Evolutionary conservation across 2,329 filamentous ascomycete species (phyloP), one percentile per base, ranked within the genome.

Genomic region (Fusarium floridanum): DNA sequence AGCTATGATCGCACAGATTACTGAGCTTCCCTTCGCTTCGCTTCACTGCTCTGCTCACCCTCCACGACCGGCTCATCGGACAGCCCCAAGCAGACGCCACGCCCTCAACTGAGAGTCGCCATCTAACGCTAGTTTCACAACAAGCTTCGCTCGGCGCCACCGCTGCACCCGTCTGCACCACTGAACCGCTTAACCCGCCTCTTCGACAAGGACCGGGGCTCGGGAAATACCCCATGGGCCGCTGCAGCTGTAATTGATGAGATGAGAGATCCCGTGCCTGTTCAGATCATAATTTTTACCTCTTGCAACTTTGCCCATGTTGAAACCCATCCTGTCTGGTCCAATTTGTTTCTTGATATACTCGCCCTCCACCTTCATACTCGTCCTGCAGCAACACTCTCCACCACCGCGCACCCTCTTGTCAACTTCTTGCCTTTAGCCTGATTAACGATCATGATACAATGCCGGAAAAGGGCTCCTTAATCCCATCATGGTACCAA

Each of bases 401-500:
- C 24, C 29, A 16, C 50, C 55, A 17, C n/a, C n/a, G 34, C 37
- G 17, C 29, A 36, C 48, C 48, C 39, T 62, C 29, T 10, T 10
- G 7, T 24, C 29, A 36, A 29, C 9, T 32, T 41, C 50, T 53
- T 22, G 24, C 34, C 16, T 41, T 39, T 16, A 48, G 53, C 37
- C 59, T 39, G 45, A 20, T 17, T 29, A n/a, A 50, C 43, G 37
- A 64, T 56, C 68, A 79, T 79, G 77, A 68, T 70, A 76, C 56
- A 60, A 75, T 78, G 77, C 68, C 70, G 16, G 62, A 57, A 45
- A 55, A 39, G 39, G 72, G 76, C 24, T 55, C 77, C 24, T 64
- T 79, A 37, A 70, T 79, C 57, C 77, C 77, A n/a, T 70, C 77
- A 57, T 77, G 77, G 75, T 79, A 76, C 53, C 64, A 73, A 37